Base-by-base conservation (phyloP, 2,329 filamentous ascomycete species). In the Ceratocystis lukuohia region DNA sequence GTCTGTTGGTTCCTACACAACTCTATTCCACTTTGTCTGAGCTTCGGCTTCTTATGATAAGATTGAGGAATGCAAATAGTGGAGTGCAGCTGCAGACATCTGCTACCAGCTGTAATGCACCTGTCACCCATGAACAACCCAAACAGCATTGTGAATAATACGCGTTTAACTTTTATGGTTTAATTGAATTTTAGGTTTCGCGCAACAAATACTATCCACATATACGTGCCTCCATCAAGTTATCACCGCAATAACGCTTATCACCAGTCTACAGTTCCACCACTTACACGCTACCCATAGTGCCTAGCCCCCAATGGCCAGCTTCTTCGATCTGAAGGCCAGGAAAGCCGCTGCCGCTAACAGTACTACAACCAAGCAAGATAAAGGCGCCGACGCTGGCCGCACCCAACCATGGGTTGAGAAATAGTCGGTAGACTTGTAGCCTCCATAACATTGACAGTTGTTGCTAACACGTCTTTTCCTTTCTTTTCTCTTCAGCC, bases 281-380 rank as follows among this genome's bases (percentile, higher is more conserved):
- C 5, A 20, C 41, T 3, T n/a, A 20, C 17, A 44, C 50, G 22
- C 28, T 20, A 30, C 46, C 17, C 17, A 48, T 15, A 41, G 37
- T 15, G 0, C 10, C 10, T 41, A 41, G 37, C 37, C 37, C 10
- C 12, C 44, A 46, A 96, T 96, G 88, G 85, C 91, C 62, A 92
- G 84, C 74, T 99, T 99, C 77, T 99, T 99, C 77, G 93, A 96
- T 75, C 82, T 96, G 72, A 96, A 96, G 77, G 93, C 93, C 65
- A 86, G 93, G 45, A 91, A 91, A 73, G 88, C 88, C 65, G 88
- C 86, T 10, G 86, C 88, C 15, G 84, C 87, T 1, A 79, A 84
- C 62, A 74, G 77, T 67, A 76, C 82, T 22, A 84, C 87, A 57
- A 82, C 82, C 65, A 96, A 93, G 76, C 76, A 80, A 65, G 82